These are phyloP conservation scores for Hyphopichia homilentoma DNA, from an alignment of 805 yeast species.

Conservation along the genomic window DNA sequence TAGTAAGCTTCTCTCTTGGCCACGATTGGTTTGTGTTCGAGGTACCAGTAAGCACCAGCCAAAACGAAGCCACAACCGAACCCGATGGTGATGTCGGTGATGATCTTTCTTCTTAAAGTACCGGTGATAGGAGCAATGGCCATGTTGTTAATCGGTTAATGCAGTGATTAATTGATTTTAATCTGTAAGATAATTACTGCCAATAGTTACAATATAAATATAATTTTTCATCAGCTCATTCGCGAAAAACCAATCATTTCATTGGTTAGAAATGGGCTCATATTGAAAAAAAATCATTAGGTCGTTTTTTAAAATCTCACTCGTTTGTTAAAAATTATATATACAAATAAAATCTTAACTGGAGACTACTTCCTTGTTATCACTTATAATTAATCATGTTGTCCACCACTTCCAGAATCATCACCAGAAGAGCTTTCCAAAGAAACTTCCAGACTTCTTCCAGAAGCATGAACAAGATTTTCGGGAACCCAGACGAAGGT, in stretches of 20 bases:
- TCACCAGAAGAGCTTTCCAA: constrained; percentile 7
- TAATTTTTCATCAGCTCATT: constrained; percentile 8
- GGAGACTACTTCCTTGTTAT: neutral
- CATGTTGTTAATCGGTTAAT: constrained; percentile 33
- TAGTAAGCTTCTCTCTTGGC: constrained; percentile 82
- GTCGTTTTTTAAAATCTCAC: no score
- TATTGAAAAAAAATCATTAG: no score
- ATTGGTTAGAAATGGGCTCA: constrained; percentile 10
- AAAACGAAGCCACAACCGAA: constrained; percentile 53
- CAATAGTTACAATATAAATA: no score
- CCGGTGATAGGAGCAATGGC: constrained; percentile 88
- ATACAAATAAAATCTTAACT: no score
- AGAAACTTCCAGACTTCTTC: constrained; percentile 48
- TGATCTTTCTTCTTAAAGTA: constrained; percentile 72
- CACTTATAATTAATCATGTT: constrained; percentile 14
- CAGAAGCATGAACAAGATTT: constrained; percentile 29
- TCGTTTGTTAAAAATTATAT: no score
- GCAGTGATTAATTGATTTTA: neutral
- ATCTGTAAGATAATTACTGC: neutral
- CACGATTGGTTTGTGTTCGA: constrained; percentile 73
- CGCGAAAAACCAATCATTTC: constrained; percentile 4
- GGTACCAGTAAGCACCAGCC: constrained; percentile 79
- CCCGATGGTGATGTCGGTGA: constrained; percentile 74
- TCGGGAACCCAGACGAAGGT: constrained; percentile 50
- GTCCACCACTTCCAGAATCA: constrained; percentile 14